A percentile compares a stretch with the other conserved stretches of the same genome.
These are phyloP conservation scores for Xylaria sp. DNA, from an alignment of 2,329 filamentous ascomycete species.

Conservation along the genomic window DNA sequence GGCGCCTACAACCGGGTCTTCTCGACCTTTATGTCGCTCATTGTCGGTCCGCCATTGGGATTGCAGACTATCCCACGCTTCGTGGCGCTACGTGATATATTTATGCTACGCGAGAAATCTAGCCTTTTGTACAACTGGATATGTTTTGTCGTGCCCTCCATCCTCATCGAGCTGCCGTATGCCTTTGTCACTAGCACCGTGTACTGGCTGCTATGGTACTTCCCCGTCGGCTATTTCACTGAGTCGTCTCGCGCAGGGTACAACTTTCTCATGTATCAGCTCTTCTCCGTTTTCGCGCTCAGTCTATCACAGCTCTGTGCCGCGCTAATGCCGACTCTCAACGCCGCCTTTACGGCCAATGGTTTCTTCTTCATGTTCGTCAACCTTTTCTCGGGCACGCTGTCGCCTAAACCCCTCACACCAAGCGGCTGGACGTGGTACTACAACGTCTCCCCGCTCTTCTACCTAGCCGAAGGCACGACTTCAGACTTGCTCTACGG, in stretches of 20 bases:
- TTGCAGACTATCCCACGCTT: slow-evolving; percentile 79
- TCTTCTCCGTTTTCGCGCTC: slow-evolving; percentile 1
- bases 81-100: slow-evolving; percentile 68
- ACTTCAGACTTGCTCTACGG: neutral
- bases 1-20: slow-evolving; percentile 76
- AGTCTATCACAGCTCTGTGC: slow-evolving; percentile 28
- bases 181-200: neutral
- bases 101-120: slow-evolving; percentile 74
- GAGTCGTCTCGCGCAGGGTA: slow-evolving; percentile 46
- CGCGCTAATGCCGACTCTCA: slow-evolving; percentile 22
- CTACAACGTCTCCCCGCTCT: slow-evolving; percentile 72
- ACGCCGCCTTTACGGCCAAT: slow-evolving; percentile 25
- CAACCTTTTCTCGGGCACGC: slow-evolving; percentile 4
- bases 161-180: neutral
- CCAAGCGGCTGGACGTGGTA: slow-evolving; percentile 52
- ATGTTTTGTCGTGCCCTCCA: slow-evolving; percentile 66
- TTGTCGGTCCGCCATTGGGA: slow-evolving; percentile 75
- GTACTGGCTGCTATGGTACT: neutral
- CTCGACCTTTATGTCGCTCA: slow-evolving; percentile 77
- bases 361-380: slow-evolving; percentile 40
- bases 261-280: slow-evolving; percentile 5
- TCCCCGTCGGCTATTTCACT: slow-evolving; percentile 45
- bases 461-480: slow-evolving; percentile 49
- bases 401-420: neutral
- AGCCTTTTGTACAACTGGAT: slow-evolving; percentile 81